Percentiles rank a stretch among this genome's conserved stretches.
Conservation (phyloP, 2,329 filamentous ascomycete genomes). For the Hypocrella siamensis region DNA sequence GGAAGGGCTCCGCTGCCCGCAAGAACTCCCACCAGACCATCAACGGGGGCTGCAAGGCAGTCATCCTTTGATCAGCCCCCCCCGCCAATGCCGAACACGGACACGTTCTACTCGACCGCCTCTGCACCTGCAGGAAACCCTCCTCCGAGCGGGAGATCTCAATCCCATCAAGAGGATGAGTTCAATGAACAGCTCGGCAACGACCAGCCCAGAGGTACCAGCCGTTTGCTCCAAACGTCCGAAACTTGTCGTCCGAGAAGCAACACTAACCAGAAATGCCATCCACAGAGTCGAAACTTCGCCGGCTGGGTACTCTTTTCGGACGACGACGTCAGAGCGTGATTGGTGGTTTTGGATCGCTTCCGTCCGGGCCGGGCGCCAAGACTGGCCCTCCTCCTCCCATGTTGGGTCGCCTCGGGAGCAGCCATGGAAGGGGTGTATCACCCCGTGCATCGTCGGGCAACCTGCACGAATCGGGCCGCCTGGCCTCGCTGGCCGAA, state of each 20-base stretch:
- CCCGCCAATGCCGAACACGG: neutral
- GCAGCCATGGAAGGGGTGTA: constrained; percentile 41
- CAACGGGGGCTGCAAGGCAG: constrained; percentile 13
- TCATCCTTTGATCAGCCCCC: constrained; percentile 4
- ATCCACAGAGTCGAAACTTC: constrained; percentile 34
- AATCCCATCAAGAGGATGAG: constrained; percentile 4
- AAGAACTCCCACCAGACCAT: constrained; percentile 24
- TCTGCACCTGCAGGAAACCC: constrained; percentile 1
- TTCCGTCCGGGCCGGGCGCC: constrained; percentile 37
- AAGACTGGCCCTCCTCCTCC: constrained; percentile 27
- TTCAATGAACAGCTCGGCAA: constrained; percentile 2
- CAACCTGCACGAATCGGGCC: constrained; percentile 39
- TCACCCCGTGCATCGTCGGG: constrained; percentile 44
- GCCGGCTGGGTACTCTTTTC: constrained; percentile 55
- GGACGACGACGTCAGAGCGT: constrained; percentile 48
- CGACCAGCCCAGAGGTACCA: constrained; percentile 5
- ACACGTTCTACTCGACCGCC: constrained; percentile 1
- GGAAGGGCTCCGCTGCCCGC: constrained; percentile 22
- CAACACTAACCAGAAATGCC: constrained; percentile 9
- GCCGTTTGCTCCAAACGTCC: neutral
- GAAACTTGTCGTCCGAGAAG: neutral
- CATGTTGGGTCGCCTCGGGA: constrained; percentile 47
- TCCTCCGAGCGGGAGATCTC: constrained; percentile 2
- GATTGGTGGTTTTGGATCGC: constrained; percentile 42
- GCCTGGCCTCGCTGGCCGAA: constrained; percentile 42